A percentile compares a stretch with the other conserved stretches of the same genome.
Conservation (phyloP, 1,284 basidiomycete species). For the Microbotryum intermedium region DNA sequence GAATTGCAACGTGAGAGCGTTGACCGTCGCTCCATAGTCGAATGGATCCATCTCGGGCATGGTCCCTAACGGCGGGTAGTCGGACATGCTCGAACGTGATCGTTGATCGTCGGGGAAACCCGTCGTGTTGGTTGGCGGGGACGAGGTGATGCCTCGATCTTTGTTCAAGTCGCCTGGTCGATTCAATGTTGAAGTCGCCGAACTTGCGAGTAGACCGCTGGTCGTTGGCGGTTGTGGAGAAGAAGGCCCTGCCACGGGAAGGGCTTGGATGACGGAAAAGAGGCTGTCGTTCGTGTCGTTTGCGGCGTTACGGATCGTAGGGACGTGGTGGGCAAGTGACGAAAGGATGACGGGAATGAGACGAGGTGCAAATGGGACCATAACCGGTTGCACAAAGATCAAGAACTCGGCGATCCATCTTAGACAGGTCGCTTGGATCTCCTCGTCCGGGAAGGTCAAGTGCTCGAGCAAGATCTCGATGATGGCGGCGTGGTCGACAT, state of each 20-base stretch:
- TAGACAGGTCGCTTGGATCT: conserved; percentile 47
- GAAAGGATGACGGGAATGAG: conserved; percentile 87
- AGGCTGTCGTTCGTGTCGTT: conserved; percentile 78
- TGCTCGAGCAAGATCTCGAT: conserved; percentile 91
- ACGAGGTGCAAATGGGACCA: conserved; percentile 88
- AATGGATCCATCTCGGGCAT: conserved; percentile 60
- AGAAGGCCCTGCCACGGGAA: conserved; percentile 54
- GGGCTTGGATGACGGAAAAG: conserved; percentile 70
- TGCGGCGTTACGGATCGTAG: conserved; percentile 81
- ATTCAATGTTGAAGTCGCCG: conserved; percentile 16
- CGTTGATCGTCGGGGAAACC: conserved; percentile 3
- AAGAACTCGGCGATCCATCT: conserved; percentile 90
- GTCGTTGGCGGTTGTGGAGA: conserved; percentile 43
- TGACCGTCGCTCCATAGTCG: conserved; percentile 86
- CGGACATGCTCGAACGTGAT: conserved; percentile 6
- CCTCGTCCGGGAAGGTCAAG: conserved; percentile 57
- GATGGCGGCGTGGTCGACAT: conserved; percentile 82
- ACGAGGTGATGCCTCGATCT: conserved; percentile 1
- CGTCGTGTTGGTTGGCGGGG: conserved; percentile 2
- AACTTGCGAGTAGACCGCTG: not conserved
- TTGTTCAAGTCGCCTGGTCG: not conserved
- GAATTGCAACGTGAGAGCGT: conserved; percentile 85
- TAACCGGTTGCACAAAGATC: conserved; percentile 76
- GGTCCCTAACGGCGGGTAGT: conserved; percentile 8
- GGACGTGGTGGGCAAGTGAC: conserved; percentile 83